These are phyloP conservation scores for Clathrospora elynae DNA, from an alignment of 2,329 filamentous ascomycete species.

Conservation along the genomic window DNA sequence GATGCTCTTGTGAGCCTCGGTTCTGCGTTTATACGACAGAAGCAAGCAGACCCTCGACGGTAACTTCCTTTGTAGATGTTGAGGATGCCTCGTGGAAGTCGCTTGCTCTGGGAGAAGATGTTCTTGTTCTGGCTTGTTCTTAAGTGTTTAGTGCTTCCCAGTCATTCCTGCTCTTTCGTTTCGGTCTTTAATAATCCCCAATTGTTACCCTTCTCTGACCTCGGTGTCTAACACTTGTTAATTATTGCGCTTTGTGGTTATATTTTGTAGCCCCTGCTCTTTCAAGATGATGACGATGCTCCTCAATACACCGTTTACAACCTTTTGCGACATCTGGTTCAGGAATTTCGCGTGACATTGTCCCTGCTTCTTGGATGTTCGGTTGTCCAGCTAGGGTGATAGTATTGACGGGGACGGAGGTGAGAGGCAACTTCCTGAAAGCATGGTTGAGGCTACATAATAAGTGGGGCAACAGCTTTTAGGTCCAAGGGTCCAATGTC, in stretches of 20 bases:
- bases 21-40: neutral
- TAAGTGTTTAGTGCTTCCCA: slow-evolving; percentile 6
- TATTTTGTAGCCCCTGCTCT: neutral
- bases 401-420: neutral
- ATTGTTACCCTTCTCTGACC: neutral
- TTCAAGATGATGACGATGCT: neutral
- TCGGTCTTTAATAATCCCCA: neutral
- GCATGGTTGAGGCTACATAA: slow-evolving; percentile 6
- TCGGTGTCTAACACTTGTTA: neutral
- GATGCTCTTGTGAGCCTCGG: too few relatives aligned
- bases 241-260: neutral
- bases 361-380: too few relatives aligned
- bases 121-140: slow-evolving; percentile 6
- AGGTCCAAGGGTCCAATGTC: slow-evolving; percentile 7
- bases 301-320: too few relatives aligned
- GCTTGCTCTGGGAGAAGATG: slow-evolving; percentile 10
- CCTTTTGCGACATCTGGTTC: too few relatives aligned
- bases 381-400: neutral
- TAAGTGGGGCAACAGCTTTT: slow-evolving; percentile 10
- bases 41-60: slow-evolving; percentile 1
- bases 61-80: slow-evolving; percentile 29
- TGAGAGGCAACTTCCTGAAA: slow-evolving; percentile 13
- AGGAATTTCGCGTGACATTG: too few relatives aligned
- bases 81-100: slow-evolving; percentile 3
- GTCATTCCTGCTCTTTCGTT: slow-evolving; percentile 1